Conservation (phyloP, 371 early-diverging fungal genomes). For the Syncephalastrum sp. region DNA sequence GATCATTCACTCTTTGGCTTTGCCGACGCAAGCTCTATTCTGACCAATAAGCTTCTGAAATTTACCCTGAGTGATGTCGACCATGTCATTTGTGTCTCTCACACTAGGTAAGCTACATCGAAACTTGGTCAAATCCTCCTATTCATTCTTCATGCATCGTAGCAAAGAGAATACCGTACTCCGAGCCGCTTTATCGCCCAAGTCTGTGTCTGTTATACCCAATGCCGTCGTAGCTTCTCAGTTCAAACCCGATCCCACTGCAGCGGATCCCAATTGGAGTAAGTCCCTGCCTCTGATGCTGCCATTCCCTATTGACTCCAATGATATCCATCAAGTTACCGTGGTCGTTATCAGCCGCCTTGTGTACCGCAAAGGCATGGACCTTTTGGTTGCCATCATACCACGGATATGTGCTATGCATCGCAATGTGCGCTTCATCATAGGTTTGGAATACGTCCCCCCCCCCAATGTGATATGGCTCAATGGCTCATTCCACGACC, state of each 20-base stretch:
- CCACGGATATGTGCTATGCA: conserved; percentile 90
- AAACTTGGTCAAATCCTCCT: neutral
- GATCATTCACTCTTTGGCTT: conserved; percentile 99
- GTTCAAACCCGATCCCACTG: conserved; percentile 83
- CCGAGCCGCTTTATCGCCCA: conserved; percentile 88
- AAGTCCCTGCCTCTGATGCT: conserved; percentile 25
- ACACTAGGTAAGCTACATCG: conserved; percentile 74
- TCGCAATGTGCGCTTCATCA: conserved; percentile 86
- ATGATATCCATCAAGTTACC: conserved; percentile 62
- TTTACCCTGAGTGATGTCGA: conserved; percentile 94
- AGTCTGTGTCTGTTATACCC: conserved; percentile 96
- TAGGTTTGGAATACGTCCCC: conserved; percentile 55
- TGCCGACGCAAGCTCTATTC: conserved; percentile 90
- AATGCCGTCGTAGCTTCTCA: conserved; percentile 96
- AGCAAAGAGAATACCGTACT: conserved; percentile 98
- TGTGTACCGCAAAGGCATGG: conserved; percentile 97
- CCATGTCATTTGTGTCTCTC: conserved; percentile 98
- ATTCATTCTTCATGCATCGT: neutral
- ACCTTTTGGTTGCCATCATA: conserved; percentile 90
- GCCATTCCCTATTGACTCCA: too few relatives aligned
- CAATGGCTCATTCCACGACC: neutral
- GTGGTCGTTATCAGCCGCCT: conserved; percentile 94
- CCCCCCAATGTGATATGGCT: neutral
- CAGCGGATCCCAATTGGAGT: conserved; percentile 79
- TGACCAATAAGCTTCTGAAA: conserved; percentile 94